Base-by-base conservation (phyloP, 2,329 filamentous ascomycete genomes). In the Ascomycota sp. region DNA sequence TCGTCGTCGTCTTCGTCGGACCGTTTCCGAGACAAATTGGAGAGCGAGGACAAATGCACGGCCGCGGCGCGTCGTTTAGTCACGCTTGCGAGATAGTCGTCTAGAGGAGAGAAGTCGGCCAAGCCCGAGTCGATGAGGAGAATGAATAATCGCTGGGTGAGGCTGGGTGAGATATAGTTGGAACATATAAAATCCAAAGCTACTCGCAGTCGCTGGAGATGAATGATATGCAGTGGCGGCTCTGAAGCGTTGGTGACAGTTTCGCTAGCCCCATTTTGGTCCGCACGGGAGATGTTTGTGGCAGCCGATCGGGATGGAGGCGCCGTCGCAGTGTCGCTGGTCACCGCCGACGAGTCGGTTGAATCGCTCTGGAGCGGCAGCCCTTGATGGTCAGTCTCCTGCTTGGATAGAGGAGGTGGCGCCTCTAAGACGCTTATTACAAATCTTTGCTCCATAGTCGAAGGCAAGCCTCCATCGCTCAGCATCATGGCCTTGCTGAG, bases 391-490 rank as follows among this genome's bases (percentile, higher is more conserved):
- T 5, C 42, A 41, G 5, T 43, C 36, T 38, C 38, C 29, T 68
- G 58, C 32, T 72, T 64, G 25, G 83, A 60, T 21, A 69, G 69
- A 40, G 80, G 56, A 26, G 92, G 58, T 0, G 89, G 86, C 4
- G 73, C 66, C 40, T 89, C 78, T 5, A 98, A 58, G 2, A 67
- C 66, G 43, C 75, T 75, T 30, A 63, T 67, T 7, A 98, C 70
- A 40, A 93, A 91, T 25, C 69, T 75, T 28, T 89, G 78, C 46
- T 94, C 86, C 62, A 98, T 66, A 40, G 76, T 92, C 6, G 59
- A 54, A 2, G 89, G 83, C 8, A 95, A 54, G 0, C 72, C 69
- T 1, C 53, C 56, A 4, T 56, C 51, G n/a, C 63, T 60, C 62
- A 91, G 76, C 5, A 60, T 61, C 35, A 63, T 61, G 5, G 83